Conservation (phyloP, 495 filamentous ascomycete species). For the Aspergillus haitiensis region DNA sequence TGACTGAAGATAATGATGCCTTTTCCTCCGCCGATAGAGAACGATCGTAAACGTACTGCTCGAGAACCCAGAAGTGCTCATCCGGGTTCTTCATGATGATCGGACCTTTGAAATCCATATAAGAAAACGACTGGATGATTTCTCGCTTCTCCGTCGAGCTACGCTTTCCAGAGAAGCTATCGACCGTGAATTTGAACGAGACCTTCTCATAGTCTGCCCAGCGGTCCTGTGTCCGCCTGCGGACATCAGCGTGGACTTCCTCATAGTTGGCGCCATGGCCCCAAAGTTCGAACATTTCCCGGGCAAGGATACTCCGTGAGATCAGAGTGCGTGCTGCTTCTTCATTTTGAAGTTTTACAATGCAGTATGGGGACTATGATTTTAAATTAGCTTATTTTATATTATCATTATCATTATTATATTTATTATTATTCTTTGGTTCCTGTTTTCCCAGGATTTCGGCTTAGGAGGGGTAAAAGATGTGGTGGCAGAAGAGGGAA, state of each 20-base stretch:
- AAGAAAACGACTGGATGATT: conserved; percentile 79
- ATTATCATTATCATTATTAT: conserved; percentile 4
- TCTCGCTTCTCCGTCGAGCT: conserved; percentile 54
- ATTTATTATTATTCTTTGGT: neutral
- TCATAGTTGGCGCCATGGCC: conserved; percentile 66
- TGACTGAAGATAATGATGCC: no score
- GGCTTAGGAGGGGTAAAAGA: neutral
- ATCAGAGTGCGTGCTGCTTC: conserved; percentile 65
- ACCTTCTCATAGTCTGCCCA: conserved; percentile 62
- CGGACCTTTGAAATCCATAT: conserved; percentile 71
- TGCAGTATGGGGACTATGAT: conserved; percentile 79
- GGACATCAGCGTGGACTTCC: conserved; percentile 66
- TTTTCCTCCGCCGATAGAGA: neutral
- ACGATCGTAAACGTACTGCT: conserved; percentile 65
- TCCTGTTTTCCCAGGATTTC: no score
- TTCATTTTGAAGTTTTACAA: conserved; percentile 67
- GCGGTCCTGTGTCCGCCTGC: conserved; percentile 52
- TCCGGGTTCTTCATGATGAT: conserved; percentile 73
- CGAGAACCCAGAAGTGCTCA: conserved; percentile 73
- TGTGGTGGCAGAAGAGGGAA: neutral
- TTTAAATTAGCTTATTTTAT: conserved; percentile 16
- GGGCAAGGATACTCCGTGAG: conserved; percentile 72
- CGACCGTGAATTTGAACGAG: conserved; percentile 81
- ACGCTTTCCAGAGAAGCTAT: conserved; percentile 72
- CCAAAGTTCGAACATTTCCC: conserved; percentile 88